Base-by-base conservation (phyloP, 2,329 filamentous ascomycete species). In the Trichoderma arundinaceum region DNA sequence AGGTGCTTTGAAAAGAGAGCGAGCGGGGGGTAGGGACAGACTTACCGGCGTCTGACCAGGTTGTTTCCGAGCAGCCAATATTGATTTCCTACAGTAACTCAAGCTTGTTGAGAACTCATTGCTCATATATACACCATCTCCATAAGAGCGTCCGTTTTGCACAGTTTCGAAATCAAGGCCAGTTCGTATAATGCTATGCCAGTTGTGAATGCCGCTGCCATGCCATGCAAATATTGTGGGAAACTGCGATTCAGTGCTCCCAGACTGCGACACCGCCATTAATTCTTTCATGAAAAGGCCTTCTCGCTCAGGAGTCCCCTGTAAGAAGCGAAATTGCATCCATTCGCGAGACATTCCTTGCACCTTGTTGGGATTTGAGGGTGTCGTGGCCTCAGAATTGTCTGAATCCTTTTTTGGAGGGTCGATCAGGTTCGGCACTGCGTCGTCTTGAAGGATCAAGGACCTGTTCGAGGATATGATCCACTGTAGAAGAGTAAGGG, bases 391-490 rank as follows among this genome's bases (percentile, higher is more conserved):
- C 41, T 44, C 1, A 9, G 12, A 41, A 4, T n/a, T n/a, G 9
- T 41, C 5, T 48, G 15, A 22, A 54, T 68, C 28, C 56, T 38
- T 10, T 59, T 54, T 51, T 17, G 46, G 17, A 38, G 35, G 2
- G 3, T n/a, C 10, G n/a, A 67, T 59, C 13, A 67, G 73, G 8
- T 78, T 77, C 49, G 68, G 62, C 9, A 89, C 87, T 7, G 51
- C 58, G 12, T 57, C 64, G 15, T 95, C 88, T 70, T 94, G 88
- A 52, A 94, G 83, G 67, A 97, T 95, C 71, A 90, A 94, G 0
- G 94, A 94, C 52, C 92, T 84, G 72, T 97, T 97, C 0, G 93
- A 96, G 0, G 93, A 91, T 66, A 97, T 86, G 67, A 97, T 91
- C 94, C 94, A 97, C 59, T 91, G 85, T 19, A 97, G 79, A 0